A percentile compares a stretch with the other conserved stretches of the same genome.
phyloP scores from a whole-genome alignment of 1,284 basidiomycete species.

The Austroboletus novae-zelandiae region DNA sequence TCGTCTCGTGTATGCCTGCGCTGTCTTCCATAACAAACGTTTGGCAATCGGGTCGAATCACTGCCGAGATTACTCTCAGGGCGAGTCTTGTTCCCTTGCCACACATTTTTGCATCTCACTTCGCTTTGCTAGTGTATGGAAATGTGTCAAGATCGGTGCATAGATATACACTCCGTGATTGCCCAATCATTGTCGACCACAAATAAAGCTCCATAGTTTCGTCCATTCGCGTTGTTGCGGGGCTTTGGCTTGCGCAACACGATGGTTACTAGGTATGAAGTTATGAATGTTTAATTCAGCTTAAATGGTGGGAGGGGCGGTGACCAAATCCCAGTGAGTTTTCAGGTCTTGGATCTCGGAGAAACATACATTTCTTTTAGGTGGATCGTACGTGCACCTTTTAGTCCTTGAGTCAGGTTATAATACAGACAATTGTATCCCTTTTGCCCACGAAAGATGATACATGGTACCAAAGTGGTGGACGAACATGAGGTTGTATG shows the following conservation, averaged over 20 bases:
- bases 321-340: background rate
- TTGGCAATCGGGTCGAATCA: constrained; percentile 74
- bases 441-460: too few species aligned
- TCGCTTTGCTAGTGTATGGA: constrained; percentile 56
- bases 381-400: too few species aligned
- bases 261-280: background rate
- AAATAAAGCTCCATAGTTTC: constrained; percentile 13
- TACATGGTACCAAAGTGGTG: too few species aligned
- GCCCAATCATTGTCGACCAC: constrained; percentile 56
- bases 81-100: constrained; percentile 40
- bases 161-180: constrained; percentile 71
- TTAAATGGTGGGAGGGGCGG: too few species aligned
- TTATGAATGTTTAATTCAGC: too few species aligned
- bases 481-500: too few species aligned
- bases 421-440: too few species aligned
- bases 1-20: constrained; percentile 85
- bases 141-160: constrained; percentile 63
- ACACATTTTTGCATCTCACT: background rate
- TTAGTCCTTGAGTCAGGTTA: too few species aligned
- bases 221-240: background rate
- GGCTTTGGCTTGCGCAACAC: too few species aligned
- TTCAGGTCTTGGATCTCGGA: constrained; percentile 1
- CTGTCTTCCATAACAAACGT: constrained; percentile 83
- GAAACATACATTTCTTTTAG: too few species aligned
- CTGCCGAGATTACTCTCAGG: constrained; percentile 45